These are phyloP conservation scores for Plasmodium berghei DNA, from an alignment of 169 alveolate species.

Conservation along the genomic window DNA sequence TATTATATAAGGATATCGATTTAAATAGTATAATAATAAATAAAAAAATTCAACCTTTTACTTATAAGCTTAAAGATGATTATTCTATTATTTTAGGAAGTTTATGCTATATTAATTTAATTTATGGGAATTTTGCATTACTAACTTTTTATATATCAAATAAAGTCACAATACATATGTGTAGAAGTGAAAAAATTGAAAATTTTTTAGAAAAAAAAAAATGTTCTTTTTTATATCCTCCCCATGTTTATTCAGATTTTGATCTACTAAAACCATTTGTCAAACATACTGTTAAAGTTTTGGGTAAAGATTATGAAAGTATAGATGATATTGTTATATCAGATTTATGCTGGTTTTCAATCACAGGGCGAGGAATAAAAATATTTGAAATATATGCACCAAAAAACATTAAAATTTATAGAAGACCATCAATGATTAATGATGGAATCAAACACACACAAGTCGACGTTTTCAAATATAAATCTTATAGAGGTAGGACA, in stretches of 20 bases:
- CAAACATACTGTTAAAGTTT: constrained; percentile 73
- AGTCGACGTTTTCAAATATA: constrained; percentile 63
- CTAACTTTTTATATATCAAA: constrained; percentile 79
- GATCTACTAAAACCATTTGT: constrained; percentile 69
- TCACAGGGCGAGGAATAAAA: constrained; percentile 86
- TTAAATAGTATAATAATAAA: constrained; percentile 78
- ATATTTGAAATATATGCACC: constrained; percentile 85
- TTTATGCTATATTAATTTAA: constrained; percentile 80
- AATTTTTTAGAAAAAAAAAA: constrained; percentile 77
- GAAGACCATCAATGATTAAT: constrained; percentile 81
- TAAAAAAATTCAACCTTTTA: constrained; percentile 82
- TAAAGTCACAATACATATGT: constrained; percentile 81
- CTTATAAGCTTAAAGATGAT: constrained; percentile 81
- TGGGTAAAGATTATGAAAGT: constrained; percentile 48
- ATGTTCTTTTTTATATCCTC: constrained; percentile 82
- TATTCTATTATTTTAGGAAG: constrained; percentile 84
- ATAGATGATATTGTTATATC: constrained; percentile 87
- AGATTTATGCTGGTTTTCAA: constrained; percentile 89
- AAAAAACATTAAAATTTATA: constrained; percentile 83
- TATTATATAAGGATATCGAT: constrained; percentile 79
- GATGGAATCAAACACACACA: constrained; percentile 74
- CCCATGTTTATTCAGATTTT: constrained; percentile 61
- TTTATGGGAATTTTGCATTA: constrained; percentile 69
- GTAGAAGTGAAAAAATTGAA: constrained; percentile 77
- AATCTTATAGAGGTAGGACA: constrained; percentile 74